Evolutionary conservation across 768 basidiomycete species (phyloP), one percentile per base, ranked within the genome.

Genomic region (Daedalea quercina): DNA sequence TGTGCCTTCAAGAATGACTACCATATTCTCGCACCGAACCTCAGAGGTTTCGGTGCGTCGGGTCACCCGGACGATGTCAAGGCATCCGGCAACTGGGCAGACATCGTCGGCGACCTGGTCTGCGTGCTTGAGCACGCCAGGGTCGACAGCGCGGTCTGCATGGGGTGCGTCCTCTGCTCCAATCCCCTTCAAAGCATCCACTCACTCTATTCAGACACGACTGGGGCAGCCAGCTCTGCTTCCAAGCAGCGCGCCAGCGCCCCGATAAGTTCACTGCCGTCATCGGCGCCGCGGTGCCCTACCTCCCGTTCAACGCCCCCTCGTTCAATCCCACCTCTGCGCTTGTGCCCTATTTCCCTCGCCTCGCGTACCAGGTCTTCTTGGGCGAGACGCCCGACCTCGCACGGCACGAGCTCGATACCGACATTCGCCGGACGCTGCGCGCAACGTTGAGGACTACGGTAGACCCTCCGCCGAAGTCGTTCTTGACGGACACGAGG

Each of bases 11-110:
- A 86, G 83, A 60, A 74, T 15, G 78, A 83, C 41, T 85, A 86
- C 60, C 82, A 69, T 44, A 69, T 90, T 19, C 60, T 89, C 31
- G 73, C 77, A 7, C 82, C 83, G 0, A 77, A 87, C 54, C 65
- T 84, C 13, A 81, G 87, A 40, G 87, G 87, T 0, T 90, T 90
- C 57, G 87, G 80, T 9, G 70, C 74, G 22, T 88, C 86, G 1
- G 75, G 76, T 0, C 81, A 87, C 55, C 82, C 85, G 0, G 81
- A 75, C 1, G 84, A 87, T 55, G 71, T 78, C 8, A 70, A 77
- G 44, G 70, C 75, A 13, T 85, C 84, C 0, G 80, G 80, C 1
- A 78, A 74, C 3, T 73, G 83, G 70, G 71, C 69, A 1, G 87
- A 90, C 57, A 60, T 85, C 37, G 79, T 80, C 1, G 73, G 71